Percentiles rank a stretch among this genome's conserved stretches.
Conservation (phyloP, 208 protist genomes). For the Zelonia costaricensis region DNA sequence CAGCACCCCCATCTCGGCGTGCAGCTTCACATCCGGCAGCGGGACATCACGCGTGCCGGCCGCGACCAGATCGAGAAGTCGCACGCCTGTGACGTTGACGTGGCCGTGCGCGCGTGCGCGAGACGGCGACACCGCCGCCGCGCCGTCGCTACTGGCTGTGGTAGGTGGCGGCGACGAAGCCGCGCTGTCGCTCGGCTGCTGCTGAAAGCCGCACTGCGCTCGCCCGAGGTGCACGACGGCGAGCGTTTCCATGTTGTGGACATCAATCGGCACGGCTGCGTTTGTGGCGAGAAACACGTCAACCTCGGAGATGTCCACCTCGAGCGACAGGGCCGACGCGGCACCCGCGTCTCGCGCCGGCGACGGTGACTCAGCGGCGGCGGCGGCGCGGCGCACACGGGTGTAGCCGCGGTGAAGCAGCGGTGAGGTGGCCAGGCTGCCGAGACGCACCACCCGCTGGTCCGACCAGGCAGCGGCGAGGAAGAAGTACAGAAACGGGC, state of each 20-base stretch:
- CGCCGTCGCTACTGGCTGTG: too few relatives aligned
- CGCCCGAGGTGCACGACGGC: slow-evolving; percentile 10
- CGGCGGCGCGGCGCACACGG: background rate
- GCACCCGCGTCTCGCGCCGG: background rate
- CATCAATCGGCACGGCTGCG: slow-evolving; percentile 26
- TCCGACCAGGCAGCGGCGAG: background rate
- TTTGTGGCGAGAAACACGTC: slow-evolving; percentile 23
- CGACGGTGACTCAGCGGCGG: background rate
- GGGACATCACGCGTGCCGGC: background rate
- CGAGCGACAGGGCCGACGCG: background rate
- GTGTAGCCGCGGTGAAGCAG: slow-evolving; percentile 24
- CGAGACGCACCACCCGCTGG: slow-evolving; percentile 10
- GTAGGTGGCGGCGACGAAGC: background rate
- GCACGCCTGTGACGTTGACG: slow-evolving; percentile 6
- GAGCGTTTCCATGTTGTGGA: slow-evolving; percentile 7
- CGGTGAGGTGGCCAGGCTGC: slow-evolving; percentile 11
- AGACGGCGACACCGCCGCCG: background rate
- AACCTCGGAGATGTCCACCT: slow-evolving; percentile 9
- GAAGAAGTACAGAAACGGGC: slow-evolving; percentile 25
- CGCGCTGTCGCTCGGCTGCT: background rate
- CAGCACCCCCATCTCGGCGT: slow-evolving; percentile 11
- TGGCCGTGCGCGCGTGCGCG: background rate
- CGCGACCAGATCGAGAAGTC: slow-evolving; percentile 7
- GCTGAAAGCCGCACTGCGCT: slow-evolving; percentile 2
- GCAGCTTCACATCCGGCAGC: slow-evolving; percentile 24